Evolutionary conservation across 2,329 filamentous ascomycete genomes (phyloP), one percentile per base, ranked within the genome.

Genomic region (Ascochyta koolunga): DNA sequence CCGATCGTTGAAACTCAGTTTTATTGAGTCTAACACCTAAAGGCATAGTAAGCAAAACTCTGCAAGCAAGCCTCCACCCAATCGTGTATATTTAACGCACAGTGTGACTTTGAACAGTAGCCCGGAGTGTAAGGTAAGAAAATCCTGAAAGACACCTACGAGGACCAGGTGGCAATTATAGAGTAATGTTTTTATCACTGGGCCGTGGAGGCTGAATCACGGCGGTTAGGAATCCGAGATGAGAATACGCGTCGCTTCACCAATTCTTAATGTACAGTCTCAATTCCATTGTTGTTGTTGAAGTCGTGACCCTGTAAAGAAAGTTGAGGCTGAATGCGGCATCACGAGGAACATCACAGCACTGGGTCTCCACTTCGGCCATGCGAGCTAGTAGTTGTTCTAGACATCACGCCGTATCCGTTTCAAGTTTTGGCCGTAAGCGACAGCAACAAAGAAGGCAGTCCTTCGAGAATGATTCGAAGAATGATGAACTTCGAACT

Each of bases 21-120:
- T 62, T 40, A 58, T 60, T 54, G 56, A 59, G 54, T 54, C 60
- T 61, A 61, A 52, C 59, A 67, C 49, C 59, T 60, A 60, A 60
- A 37, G 59, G 59, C 46, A 60, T 67, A 65, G 64, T 38, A 36
- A 40, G 45, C 44, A 65, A 66, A 64, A 61, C 60, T 65, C 42
- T 65, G 56, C 59, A 61, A 39, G 27, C 22, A 45, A 49, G 21
- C 44, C 64, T 62, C 68, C 66, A 70, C 66, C 52, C 38, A 38
- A 15, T 52, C 57, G 58, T 58, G 50, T 60, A 54, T 41, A 50
- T 50, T 31, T 58, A 21, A 56, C 52, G 22, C 59, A 41, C 45
- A 37, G 31, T 27, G 27, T 54, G 24, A n/a, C n/a, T 35, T 22
- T 31, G 32, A 47, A 22, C 21, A 38, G 27, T 47, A 16, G 46